phyloP scores from a whole-genome alignment of 177 flowering plant species.

The Vitis hybrid region DNA sequence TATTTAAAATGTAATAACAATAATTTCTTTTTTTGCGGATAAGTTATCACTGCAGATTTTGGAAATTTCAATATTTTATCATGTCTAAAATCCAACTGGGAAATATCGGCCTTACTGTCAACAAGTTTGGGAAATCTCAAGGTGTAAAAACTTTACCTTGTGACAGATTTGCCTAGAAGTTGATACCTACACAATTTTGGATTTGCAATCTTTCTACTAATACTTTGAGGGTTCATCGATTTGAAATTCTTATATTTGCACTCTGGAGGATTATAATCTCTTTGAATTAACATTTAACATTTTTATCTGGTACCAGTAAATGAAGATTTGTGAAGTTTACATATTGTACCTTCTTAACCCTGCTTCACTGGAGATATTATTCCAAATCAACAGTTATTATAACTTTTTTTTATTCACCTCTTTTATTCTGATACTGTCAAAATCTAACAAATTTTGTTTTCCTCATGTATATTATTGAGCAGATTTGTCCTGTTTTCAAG shows the following conservation, averaged over 20 bases:
- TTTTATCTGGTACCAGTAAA: neutral
- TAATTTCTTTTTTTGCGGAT: no score
- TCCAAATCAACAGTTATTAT: neutral
- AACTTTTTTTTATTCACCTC: neutral
- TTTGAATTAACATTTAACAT: no score
- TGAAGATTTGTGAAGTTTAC: neutral
- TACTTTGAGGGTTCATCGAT: neutral
- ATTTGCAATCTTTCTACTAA: neutral
- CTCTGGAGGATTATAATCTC: neutral
- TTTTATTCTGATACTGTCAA: neutral
- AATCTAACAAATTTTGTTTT: constrained; percentile 12
- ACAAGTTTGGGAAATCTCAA: no score
- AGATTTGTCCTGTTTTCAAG: constrained; percentile 78
- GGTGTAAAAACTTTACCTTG: no score
- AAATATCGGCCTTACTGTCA: no score
- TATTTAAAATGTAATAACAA: no score
- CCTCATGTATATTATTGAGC: constrained; percentile 23
- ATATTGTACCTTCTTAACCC: neutral
- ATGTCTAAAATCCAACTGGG: no score
- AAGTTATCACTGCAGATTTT: no score
- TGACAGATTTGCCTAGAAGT: no score
- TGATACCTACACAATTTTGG: neutral
- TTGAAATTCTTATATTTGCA: neutral
- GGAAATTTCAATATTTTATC: no score
- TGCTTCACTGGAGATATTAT: neutral